phyloP scores from a whole-genome alignment of 768 basidiomycete genomes.

The Boletus reticulatus region DNA sequence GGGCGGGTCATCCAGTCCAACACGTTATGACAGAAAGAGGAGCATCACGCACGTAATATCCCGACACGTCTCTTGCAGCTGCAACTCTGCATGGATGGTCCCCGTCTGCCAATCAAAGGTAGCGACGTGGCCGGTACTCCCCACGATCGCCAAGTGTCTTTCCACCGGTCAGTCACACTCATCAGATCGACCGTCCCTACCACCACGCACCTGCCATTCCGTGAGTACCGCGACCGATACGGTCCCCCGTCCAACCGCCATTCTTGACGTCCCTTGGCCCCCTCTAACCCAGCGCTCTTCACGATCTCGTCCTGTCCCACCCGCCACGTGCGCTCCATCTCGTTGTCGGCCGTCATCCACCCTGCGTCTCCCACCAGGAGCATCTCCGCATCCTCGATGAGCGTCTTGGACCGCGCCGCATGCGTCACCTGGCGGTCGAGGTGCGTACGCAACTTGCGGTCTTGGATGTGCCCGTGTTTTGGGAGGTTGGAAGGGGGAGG shows the following conservation, averaged over 20 bases:
- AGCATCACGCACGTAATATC: slow-evolving; percentile 75
- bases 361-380: slow-evolving; percentile 71
- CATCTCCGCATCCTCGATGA: slow-evolving; percentile 70
- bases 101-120: slow-evolving; percentile 95
- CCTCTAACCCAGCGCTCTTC: slow-evolving; percentile 65
- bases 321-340: slow-evolving; percentile 89
- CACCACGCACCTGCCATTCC: slow-evolving; percentile 77
- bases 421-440: slow-evolving; percentile 61
- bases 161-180: no score
- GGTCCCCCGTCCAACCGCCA: slow-evolving; percentile 84
- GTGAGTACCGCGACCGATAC: slow-evolving; percentile 80
- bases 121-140: slow-evolving; percentile 80
- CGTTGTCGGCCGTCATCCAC: slow-evolving; percentile 69
- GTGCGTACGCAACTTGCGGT: slow-evolving; percentile 73
- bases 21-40: background rate
- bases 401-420: slow-evolving; percentile 56
- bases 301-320: slow-evolving; percentile 79
- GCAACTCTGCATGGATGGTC: slow-evolving; percentile 80
- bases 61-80: slow-evolving; percentile 85
- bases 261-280: slow-evolving; percentile 72
- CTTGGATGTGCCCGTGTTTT: slow-evolving; percentile 60
- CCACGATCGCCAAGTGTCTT: slow-evolving; percentile 86
- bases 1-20: background rate
- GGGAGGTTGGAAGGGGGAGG: slow-evolving; percentile 46
- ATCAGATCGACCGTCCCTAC: background rate